These are phyloP conservation scores for Aspergillus egyptiacus DNA, from an alignment of 495 filamentous ascomycete genomes.

Conservation along the genomic window DNA sequence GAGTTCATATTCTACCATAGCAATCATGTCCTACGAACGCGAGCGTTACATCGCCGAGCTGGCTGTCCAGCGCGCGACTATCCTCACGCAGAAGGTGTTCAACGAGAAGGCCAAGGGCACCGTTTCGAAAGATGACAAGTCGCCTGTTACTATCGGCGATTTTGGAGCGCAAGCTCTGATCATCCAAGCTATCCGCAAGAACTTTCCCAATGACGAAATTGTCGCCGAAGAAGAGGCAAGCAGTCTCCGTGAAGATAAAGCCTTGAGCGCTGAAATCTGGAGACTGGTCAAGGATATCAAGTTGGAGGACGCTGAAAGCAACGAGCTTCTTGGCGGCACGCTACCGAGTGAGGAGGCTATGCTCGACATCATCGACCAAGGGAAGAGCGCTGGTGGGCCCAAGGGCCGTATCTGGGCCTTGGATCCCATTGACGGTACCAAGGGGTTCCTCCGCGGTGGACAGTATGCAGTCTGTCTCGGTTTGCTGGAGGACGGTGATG, in stretches of 20 bases:
- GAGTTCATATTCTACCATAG: constrained; percentile 24
- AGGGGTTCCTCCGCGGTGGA: constrained; percentile 93
- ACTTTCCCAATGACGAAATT: constrained; percentile 86
- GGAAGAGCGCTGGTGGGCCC: constrained; percentile 70
- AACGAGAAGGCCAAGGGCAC: constrained; percentile 88
- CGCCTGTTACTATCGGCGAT: constrained; percentile 95
- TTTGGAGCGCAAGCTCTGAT: constrained; percentile 97
- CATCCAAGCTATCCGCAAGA: constrained; percentile 78
- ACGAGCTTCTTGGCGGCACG: constrained; percentile 64
- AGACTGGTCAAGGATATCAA: constrained; percentile 64
- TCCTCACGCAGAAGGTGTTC: constrained; percentile 91
- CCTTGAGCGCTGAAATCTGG: constrained; percentile 72
- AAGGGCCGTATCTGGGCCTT: constrained; percentile 91
- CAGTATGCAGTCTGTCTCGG: constrained; percentile 96
- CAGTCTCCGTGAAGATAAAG: constrained; percentile 60
- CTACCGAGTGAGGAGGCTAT: constrained; percentile 66
- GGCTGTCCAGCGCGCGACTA: constrained; percentile 80
- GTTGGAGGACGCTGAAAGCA: constrained; percentile 63
- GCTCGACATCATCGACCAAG: constrained; percentile 79
- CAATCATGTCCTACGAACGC: constrained; percentile 58
- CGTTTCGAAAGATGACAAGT: constrained; percentile 86
- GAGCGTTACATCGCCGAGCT: constrained; percentile 85
- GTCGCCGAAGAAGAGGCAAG: constrained; percentile 92
- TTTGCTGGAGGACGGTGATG: constrained; percentile 87
- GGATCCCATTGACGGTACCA: constrained; percentile 96